Evolutionary conservation across 1,139 yeast species (phyloP).

Genomic region (Pichia sp.): DNA sequence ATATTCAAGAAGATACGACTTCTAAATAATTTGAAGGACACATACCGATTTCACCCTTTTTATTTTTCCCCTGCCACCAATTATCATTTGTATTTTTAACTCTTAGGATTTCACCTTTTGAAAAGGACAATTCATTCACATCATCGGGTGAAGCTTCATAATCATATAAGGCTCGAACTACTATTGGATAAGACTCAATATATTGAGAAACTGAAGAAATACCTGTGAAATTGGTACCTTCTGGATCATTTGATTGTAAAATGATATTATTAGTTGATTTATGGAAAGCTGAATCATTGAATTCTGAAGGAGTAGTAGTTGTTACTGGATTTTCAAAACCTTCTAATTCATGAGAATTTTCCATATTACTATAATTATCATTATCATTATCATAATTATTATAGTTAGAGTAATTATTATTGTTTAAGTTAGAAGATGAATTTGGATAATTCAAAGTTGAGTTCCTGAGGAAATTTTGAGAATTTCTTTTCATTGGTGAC

Average conservation of each 20-base stretch:
- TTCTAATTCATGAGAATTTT: constrained; percentile 15
- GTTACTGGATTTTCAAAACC: constrained; percentile 24
- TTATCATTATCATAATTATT: background rate
- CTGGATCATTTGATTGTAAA: constrained; percentile 2
- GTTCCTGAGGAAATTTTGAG: too few species aligned
- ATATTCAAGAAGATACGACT: constrained; percentile 34
- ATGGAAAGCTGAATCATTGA: constrained; percentile 10
- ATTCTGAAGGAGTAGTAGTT: constrained; percentile 8
- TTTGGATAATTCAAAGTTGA: background rate
- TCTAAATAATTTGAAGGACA: constrained; percentile 94
- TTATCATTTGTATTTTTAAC: constrained; percentile 92
- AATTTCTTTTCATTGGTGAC: background rate
- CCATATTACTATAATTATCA: constrained; percentile 4
- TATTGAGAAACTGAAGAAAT: constrained; percentile 12
- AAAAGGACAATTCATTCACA: constrained; percentile 85
- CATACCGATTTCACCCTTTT: constrained; percentile 89
- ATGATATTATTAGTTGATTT: constrained; percentile 7
- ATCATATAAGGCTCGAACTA: constrained; percentile 79
- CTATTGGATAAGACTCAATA: constrained; percentile 51
- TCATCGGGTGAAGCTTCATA: constrained; percentile 94
- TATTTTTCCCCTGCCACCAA: constrained; percentile 97
- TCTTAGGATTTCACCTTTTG: constrained; percentile 81
- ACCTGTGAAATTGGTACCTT: constrained; percentile 28
- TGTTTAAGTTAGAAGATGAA: background rate
- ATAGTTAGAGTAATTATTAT: background rate